These are phyloP conservation scores for Lecanoromycetidae sp. DNA, from an alignment of 2,329 filamentous ascomycete genomes.

Conservation along the genomic window DNA sequence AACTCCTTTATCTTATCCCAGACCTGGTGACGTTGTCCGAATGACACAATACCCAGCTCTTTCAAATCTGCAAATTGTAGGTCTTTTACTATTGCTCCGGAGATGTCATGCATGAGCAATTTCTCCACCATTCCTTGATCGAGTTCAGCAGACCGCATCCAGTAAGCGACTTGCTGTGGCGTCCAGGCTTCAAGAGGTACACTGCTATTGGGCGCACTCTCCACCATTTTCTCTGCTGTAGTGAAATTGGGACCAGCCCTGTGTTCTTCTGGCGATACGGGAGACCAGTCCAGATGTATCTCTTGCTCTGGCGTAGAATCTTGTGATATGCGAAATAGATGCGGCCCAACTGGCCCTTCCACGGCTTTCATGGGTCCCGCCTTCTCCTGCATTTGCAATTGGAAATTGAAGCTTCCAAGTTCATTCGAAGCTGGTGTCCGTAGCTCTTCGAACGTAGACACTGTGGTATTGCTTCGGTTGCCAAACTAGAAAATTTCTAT, in stretches of 20 bases:
- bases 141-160: conserved; percentile 75
- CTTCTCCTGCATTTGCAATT: conserved; percentile 36
- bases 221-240: conserved; percentile 2
- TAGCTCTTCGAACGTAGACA: conserved; percentile 76
- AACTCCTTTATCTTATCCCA: conserved; percentile 48
- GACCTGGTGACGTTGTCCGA: conserved; percentile 49
- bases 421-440: conserved; percentile 61
- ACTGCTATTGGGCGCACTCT: conserved; percentile 14
- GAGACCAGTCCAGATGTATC: conserved; percentile 56
- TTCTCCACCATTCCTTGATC: conserved; percentile 66
- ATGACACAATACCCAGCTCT: conserved; percentile 50
- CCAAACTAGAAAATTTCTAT: conserved; percentile 41
- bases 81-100: conserved; percentile 74
- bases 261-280: conserved; percentile 42
- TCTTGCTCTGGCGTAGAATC: conserved; percentile 40
- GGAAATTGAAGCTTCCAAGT: conserved; percentile 48
- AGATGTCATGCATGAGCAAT: conserved; percentile 87
- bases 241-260: conserved; percentile 5
- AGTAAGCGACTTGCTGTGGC: conserved; percentile 52
- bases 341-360: conserved; percentile 71
- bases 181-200: conserved; percentile 17
- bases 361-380: conserved; percentile 45
- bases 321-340: conserved; percentile 66
- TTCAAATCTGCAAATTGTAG: conserved; percentile 73
- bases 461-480: conserved; percentile 68